Percentiles rank a stretch among this genome's conserved stretches.
phyloP scores from a whole-genome alignment of 345 rosid species.

The Eucalyptus cloeziana region DNA sequence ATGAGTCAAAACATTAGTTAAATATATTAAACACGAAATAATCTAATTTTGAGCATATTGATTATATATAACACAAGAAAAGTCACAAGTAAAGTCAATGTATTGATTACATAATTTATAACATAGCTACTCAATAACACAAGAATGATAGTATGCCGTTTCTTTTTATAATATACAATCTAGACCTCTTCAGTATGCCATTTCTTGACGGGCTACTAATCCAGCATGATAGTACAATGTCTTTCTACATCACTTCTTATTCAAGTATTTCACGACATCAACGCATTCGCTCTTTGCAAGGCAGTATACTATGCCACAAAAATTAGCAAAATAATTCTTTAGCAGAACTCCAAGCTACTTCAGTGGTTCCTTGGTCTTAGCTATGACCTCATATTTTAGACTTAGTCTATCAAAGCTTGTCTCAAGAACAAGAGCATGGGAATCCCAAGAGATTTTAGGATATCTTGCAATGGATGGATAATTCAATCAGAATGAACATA shows the following conservation, averaged over 20 bases:
- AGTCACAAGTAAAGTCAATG: too few relatives aligned
- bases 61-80: too few relatives aligned
- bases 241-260: constrained; percentile 65
- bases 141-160: too few relatives aligned
- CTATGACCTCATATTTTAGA: constrained; percentile 75
- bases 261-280: constrained; percentile 73
- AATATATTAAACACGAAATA: too few relatives aligned
- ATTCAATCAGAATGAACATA: not conserved
- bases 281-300: constrained; percentile 75
- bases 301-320: constrained; percentile 88
- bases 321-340: constrained; percentile 26
- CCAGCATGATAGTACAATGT: constrained; percentile 82
- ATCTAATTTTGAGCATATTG: too few relatives aligned
- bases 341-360: constrained; percentile 71
- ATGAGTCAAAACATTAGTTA: too few relatives aligned
- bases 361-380: constrained; percentile 62
- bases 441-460: constrained; percentile 58
- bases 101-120: too few relatives aligned
- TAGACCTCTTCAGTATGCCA: constrained; percentile 76
- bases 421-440: constrained; percentile 71
- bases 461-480: too few relatives aligned
- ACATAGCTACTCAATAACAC: too few relatives aligned
- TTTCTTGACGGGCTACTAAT: constrained; percentile 63
- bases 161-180: constrained; percentile 25
- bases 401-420: constrained; percentile 88